Evolutionary conservation across 306 rosid species (phyloP).

Genomic region (Prunus mira): DNA sequence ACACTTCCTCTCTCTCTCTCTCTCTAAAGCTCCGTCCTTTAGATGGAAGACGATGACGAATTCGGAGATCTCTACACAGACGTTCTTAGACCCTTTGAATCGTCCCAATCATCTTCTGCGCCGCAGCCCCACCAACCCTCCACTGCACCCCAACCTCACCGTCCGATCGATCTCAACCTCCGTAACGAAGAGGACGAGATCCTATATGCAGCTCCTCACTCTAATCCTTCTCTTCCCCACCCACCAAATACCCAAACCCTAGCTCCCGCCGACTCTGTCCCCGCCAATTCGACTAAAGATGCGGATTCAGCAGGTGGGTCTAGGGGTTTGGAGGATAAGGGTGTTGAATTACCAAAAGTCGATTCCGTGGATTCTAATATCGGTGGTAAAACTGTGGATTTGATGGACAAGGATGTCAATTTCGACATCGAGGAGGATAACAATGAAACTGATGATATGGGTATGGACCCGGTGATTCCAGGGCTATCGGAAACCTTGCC

Average conservation of each 20-base stretch:
- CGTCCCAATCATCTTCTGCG: constrained; percentile 40
- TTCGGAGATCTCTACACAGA: constrained; percentile 98
- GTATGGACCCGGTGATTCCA: constrained; percentile 69
- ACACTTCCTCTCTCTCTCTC: background rate
- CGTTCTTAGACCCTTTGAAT: constrained; percentile 68
- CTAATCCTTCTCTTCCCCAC: constrained; percentile 27
- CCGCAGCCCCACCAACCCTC: constrained; percentile 29
- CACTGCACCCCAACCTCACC: constrained; percentile 31
- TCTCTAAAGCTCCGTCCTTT: background rate
- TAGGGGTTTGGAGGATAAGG: constrained; percentile 19
- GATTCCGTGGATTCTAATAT: constrained; percentile 26
- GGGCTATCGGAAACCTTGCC: constrained; percentile 45
- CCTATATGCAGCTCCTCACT: constrained; percentile 31
- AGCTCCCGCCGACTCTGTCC: constrained; percentile 26
- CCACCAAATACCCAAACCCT: constrained; percentile 33
- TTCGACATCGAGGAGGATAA: constrained; percentile 82
- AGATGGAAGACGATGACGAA: constrained; percentile 98
- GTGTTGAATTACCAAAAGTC: constrained; percentile 10
- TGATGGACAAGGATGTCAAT: constrained; percentile 65
- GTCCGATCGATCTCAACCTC: constrained; percentile 70
- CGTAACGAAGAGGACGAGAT: constrained; percentile 33
- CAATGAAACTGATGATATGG: constrained; percentile 33
- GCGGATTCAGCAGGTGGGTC: background rate
- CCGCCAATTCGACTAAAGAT: constrained; percentile 7
- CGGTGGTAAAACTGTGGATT: constrained; percentile 32